Evolutionary conservation across 495 filamentous ascomycete genomes (phyloP), one percentile per base, ranked within the genome.

Genomic region (Neurospora hispaniola): DNA sequence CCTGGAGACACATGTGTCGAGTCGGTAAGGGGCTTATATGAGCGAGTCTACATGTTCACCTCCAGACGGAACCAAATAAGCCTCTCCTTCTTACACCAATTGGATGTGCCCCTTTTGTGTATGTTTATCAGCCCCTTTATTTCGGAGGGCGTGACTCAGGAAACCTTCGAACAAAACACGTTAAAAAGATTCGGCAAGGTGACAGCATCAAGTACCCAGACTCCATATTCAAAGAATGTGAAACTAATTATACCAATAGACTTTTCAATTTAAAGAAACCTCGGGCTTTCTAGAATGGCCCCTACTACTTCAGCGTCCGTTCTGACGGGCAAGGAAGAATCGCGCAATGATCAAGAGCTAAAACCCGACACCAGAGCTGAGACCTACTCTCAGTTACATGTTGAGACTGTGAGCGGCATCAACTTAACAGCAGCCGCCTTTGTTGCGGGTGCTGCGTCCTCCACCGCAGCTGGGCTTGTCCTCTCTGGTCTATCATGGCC

Each of bases 401-500:
- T 73, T 18, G 73, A 73, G 6, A 40, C 71, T 9, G 68, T 73
- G 12, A 59, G 74, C 6, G 70, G 71, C 42, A 72, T 73, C 59
- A 39, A 68, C 69, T 73, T 73, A n/a, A 59, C 76, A 40, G 40
- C 75, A 0, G 69, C 69, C n/a, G 39, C 78, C 27, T 75, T 72
- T 59, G 68, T 75, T 23, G 74, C 71, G 9, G n/a, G 72, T 11
- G 11, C 68, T 6, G 46, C 43, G 4, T 12, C 77, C 43, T 11
- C 70, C 14, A 14, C 48, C 16, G 46, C 54, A 10, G 62, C 71
- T 3, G 20, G 74, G 12, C 11, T 69, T 42, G 69, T 42, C 68
- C 54, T 82, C 14, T 54, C 75, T 23, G 5, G 71, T 31, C 54
- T 78, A 35, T 72, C 76, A 11, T 75, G 72, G 68, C 73, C 43